phyloP scores from a whole-genome alignment of 139 green algal genomes.

The Chlamydomonas sp. region DNA sequence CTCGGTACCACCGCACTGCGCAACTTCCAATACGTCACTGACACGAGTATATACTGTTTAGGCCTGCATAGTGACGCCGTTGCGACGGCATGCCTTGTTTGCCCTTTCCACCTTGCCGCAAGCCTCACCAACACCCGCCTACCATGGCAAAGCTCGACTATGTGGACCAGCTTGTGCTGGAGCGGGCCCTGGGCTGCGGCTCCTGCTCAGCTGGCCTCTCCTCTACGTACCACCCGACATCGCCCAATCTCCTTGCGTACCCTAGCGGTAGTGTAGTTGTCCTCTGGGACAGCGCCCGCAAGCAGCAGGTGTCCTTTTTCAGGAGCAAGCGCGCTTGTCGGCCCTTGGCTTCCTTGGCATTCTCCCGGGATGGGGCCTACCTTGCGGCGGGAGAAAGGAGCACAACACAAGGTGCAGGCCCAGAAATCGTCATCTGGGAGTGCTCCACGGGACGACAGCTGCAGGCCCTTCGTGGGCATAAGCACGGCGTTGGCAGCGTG shows the following conservation, averaged over 20 bases:
- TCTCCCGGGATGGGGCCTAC: conserved; percentile 36
- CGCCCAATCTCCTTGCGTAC: conserved; percentile 34
- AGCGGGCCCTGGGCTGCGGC: background rate
- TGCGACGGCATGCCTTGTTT: too few relatives aligned
- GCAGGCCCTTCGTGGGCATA: conserved; percentile 46
- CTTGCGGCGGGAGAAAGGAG: conserved; percentile 58
- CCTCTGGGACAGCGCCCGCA: conserved; percentile 24
- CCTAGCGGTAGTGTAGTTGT: conserved; percentile 36
- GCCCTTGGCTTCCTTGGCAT: conserved; percentile 38
- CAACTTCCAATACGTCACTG: too few relatives aligned
- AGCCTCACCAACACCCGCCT: too few relatives aligned
- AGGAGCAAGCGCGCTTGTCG: conserved; percentile 26
- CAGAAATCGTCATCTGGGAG: conserved; percentile 53
- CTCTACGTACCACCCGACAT: background rate
- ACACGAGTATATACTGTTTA: too few relatives aligned
- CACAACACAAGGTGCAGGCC: background rate
- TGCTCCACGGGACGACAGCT: conserved; percentile 14
- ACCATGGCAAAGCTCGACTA: too few relatives aligned
- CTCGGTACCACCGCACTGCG: too few relatives aligned
- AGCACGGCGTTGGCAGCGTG: conserved; percentile 48
- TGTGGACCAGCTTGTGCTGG: too few relatives aligned
- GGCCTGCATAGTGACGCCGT: too few relatives aligned
- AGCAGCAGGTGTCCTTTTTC: conserved; percentile 39
- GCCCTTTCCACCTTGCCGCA: too few relatives aligned
- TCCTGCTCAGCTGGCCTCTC: background rate